These are phyloP conservation scores for Penicillium parvum DNA, from an alignment of 495 filamentous ascomycete species.

Conservation along the genomic window DNA sequence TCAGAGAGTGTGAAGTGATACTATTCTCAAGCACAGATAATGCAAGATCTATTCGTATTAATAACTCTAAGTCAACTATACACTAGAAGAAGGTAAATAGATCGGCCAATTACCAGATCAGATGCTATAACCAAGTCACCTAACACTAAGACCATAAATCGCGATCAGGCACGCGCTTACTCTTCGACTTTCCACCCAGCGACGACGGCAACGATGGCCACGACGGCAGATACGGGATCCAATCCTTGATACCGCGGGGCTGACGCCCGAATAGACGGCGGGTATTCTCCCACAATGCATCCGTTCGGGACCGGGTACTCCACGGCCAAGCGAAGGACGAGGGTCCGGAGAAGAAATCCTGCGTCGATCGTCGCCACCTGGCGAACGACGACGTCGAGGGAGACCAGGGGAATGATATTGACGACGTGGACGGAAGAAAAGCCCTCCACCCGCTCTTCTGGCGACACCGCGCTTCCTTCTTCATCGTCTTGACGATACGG, in stretches of 20 bases:
- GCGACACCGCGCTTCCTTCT: slow-evolving; percentile 17
- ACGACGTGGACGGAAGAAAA: slow-evolving; percentile 1
- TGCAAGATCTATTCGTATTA: not conserved
- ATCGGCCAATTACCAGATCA: not conserved
- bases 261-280: no score
- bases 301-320: slow-evolving; percentile 12
- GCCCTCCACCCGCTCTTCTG: slow-evolving; percentile 20
- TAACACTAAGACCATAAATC: slow-evolving; percentile 27
- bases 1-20: no score
- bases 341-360: slow-evolving; percentile 8
- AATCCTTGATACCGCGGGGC: slow-evolving; percentile 2
- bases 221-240: slow-evolving; percentile 11
- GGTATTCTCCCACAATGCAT: no score
- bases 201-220: slow-evolving; percentile 14
- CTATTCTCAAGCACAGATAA: not conserved
- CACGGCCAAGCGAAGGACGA: slow-evolving; percentile 26
- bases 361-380: slow-evolving; percentile 8
- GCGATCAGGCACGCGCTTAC: slow-evolving; percentile 5
- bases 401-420: slow-evolving; percentile 2
- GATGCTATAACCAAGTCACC: no score
- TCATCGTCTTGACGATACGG: slow-evolving; percentile 29
- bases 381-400: slow-evolving; percentile 1
- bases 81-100: not conserved
- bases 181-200: slow-evolving; percentile 7
- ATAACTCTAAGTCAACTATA: not conserved